A percentile compares a stretch with the other conserved stretches of the same genome.
phyloP scores from a whole-genome alignment of 1,139 yeast species.

The Tardiomyces blankii region DNA sequence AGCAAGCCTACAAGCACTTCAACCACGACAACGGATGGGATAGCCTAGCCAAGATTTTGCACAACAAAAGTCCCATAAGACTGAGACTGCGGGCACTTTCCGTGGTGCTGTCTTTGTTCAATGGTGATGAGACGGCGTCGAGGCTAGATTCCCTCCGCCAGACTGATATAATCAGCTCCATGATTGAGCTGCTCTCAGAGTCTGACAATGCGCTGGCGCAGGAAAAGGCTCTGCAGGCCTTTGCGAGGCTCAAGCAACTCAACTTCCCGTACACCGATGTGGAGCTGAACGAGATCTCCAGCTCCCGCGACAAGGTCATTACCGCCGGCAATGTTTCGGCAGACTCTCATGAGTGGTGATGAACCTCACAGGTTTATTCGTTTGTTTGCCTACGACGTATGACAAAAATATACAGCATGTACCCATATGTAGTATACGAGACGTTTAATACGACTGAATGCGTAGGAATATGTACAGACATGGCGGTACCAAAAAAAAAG shows the following conservation, averaged over 20 bases:
- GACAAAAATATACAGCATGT: no score
- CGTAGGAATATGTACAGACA: no score
- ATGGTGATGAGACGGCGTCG: constrained; percentile 37
- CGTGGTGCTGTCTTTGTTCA: constrained; percentile 40
- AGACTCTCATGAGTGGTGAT: not conserved
- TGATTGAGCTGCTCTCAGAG: constrained; percentile 29
- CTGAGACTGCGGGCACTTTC: constrained; percentile 39
- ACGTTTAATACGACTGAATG: no score
- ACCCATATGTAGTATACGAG: no score
- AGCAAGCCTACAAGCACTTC: constrained; percentile 44
- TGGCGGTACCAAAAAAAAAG: no score
- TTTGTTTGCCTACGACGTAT: no score
- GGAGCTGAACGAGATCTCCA: constrained; percentile 35
- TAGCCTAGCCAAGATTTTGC: constrained; percentile 21
- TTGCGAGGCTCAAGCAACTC: constrained; percentile 35
- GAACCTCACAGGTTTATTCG: no score
- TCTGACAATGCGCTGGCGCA: constrained; percentile 41
- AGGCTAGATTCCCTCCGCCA: constrained; percentile 34
- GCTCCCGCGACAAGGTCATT: constrained; percentile 26
- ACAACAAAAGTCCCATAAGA: constrained; percentile 22
- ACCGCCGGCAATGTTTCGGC: not conserved
- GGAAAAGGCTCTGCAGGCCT: constrained; percentile 49
- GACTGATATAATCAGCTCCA: constrained; percentile 30
- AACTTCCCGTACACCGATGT: constrained; percentile 37
- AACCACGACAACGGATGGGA: constrained; percentile 55